Conservation (phyloP, 202 grass and related monocot genomes). For the Panicum hallii region DNA sequence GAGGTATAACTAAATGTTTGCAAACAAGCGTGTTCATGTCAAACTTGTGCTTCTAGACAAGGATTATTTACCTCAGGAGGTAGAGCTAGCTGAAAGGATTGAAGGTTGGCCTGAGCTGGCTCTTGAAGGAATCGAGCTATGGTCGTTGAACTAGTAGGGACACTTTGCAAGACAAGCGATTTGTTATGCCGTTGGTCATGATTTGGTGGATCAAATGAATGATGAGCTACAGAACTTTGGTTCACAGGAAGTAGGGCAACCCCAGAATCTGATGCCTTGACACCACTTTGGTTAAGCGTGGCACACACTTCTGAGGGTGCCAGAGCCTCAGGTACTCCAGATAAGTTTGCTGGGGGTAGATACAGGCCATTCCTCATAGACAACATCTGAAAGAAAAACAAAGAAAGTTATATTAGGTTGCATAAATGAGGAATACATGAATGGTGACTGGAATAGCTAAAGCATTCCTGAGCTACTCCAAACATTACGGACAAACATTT, state of each 20-base stretch:
- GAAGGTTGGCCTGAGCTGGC: slow-evolving; percentile 48
- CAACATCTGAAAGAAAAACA: slow-evolving; percentile 67
- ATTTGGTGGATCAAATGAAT: slow-evolving; percentile 44
- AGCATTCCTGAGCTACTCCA: background rate
- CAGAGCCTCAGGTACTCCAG: slow-evolving; percentile 53
- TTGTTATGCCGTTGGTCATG: slow-evolving; percentile 31
- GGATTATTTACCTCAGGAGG: slow-evolving; percentile 49
- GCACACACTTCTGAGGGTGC: slow-evolving; percentile 54
- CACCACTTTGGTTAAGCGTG: slow-evolving; percentile 40
- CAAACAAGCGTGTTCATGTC: background rate
- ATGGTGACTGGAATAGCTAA: background rate
- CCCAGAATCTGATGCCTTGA: slow-evolving; percentile 42
- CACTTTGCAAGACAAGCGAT: slow-evolving; percentile 39
- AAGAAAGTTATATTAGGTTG: background rate
- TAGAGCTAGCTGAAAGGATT: slow-evolving; percentile 26
- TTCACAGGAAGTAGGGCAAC: slow-evolving; percentile 43
- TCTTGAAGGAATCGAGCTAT: slow-evolving; percentile 49
- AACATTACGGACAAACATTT: background rate
- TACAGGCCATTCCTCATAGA: slow-evolving; percentile 89
- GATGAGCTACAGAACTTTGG: slow-evolving; percentile 46
- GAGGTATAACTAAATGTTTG: background rate
- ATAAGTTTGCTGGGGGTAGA: slow-evolving; percentile 64
- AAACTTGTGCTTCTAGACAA: slow-evolving; percentile 22
- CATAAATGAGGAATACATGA: background rate
- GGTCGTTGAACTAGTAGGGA: slow-evolving; percentile 47